phyloP scores from a whole-genome alignment of 495 filamentous ascomycete genomes.

The Podospora conica region DNA sequence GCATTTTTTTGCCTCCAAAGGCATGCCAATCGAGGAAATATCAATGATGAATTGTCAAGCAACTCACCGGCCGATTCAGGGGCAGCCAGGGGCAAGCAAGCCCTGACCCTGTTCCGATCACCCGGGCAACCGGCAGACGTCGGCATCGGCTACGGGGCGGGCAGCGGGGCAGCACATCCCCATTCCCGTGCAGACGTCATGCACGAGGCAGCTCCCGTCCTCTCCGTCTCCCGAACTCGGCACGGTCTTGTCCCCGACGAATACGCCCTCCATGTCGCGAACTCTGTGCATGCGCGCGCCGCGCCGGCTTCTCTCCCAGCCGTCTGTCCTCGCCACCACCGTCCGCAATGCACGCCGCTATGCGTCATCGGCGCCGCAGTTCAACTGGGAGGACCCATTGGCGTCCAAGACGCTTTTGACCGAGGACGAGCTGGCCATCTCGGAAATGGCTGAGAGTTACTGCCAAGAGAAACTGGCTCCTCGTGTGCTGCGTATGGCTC shows the following conservation, averaged over 20 bases:
- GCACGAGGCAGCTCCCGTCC: background rate
- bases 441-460: slow-evolving; percentile 83
- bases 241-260: background rate
- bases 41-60: too few relatives aligned
- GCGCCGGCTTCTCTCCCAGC: slow-evolving; percentile 2
- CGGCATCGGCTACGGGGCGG: background rate
- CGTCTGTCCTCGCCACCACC: slow-evolving; percentile 1
- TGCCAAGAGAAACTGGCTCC: slow-evolving; percentile 86
- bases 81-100: background rate
- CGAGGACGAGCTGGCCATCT: slow-evolving; percentile 83
- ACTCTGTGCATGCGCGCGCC: slow-evolving; percentile 17
- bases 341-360: slow-evolving; percentile 11
- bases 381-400: slow-evolving; percentile 92
- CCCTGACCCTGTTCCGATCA: background rate
- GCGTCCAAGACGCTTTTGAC: slow-evolving; percentile 66
- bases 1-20: background rate
- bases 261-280: slow-evolving; percentile 19
- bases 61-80: background rate
- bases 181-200: background rate
- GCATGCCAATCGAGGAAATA: background rate
- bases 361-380: slow-evolving; percentile 35
- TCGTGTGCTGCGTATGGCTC: slow-evolving; percentile 70
- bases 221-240: background rate
- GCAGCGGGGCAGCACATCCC: background rate
- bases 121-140: background rate